Evolutionary conservation across 2,329 filamentous ascomycete genomes (phyloP), one percentile per base, ranked within the genome.

Genomic region (Diaporthe nobilis): DNA sequence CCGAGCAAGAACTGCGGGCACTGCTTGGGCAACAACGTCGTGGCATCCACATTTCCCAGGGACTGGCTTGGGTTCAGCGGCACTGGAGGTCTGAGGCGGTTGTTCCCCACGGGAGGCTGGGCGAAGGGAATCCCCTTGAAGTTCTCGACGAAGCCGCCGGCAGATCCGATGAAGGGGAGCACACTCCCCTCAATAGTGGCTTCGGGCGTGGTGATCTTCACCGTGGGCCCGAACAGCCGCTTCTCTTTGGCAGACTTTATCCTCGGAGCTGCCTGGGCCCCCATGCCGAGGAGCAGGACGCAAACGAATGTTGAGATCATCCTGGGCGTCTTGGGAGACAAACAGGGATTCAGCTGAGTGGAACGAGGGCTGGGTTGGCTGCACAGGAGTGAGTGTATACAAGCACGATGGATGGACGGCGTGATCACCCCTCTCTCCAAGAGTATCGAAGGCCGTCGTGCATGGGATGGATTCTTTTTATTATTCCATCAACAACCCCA

Each of bases 121-220:
- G 94, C 94, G 80, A 92, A 97, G 3, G 94, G 94, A 74, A 97
- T 94, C 31, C 92, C 94, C 73, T 89, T 91, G 85, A 94, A 96
- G 37, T 87, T 90, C 75, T 96, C 94, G 25, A 95, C 87, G 44
- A 84, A 83, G 3, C 82, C 79, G 3, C 82, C 75, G n/a, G 81
- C 76, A 78, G 83, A 74, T 47, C 91, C 91, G 53, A 89, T 82
- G 44, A 94, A 85, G 6, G 89, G 63, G n/a, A 53, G 20, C 22
- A 22, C 63, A 22, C 63, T 53, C 3, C 63, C 63, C 13, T 68
- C 63, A 13, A 68, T 51, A 22, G 47, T 68, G 31, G 63, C 63
- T 6, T 37, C 28, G 44, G 63, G 63, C 7, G 63, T 53, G 4
- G 63, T 68, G 63, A 51, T 68, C 44, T 53, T 68, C 20, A 68